Base-by-base conservation (phyloP, 2,329 filamentous ascomycete species). In the Talaromyces piceae region DNA sequence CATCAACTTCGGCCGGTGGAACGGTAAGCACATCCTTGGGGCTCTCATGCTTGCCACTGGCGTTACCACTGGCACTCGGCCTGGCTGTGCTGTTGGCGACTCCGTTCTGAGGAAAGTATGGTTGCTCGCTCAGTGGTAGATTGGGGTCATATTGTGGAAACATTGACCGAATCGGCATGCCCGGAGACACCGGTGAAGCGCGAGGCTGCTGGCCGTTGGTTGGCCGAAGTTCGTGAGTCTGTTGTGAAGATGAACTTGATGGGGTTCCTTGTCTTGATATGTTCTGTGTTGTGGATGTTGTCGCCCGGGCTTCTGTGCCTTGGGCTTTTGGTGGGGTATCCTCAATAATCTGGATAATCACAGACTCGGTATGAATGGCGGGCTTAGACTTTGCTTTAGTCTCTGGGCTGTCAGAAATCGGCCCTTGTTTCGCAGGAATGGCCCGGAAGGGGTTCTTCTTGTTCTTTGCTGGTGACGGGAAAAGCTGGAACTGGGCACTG, bases 141-240 rank as follows among this genome's bases (percentile, higher is more conserved):
- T 66, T 62, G 1, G 68, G 67, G 53, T 75, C 63, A 53, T 73
- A 73, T 8, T 60, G 67, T 6, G 73, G 73, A 53, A 75, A 74
- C 55, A 74, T 74, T 4, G 73, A 74, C 51, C 59, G 67, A 56
- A 75, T 73, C 9, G 69, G 68, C 20, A 66, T 52, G 3, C 64
- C 57, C 0, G 69, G 67, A 3, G 70, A 65, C 23, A 58, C 39
- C 11, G 60, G 59, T 22, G 58, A 55, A 13, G 48, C 30, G 20
- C 45, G 45, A 26, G 25, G 51, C 26, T 27, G 39, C 39, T 25
- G 39, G 20, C 25, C 18, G n/a, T 43, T 43, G 57, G 45, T 22
- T 54, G 55, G 16, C 56, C 45, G 26, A 11, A 31, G 20, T 43
- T 2, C 3, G 5, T 46, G 23, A 4, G 2, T 26, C 4, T 46